Base-by-base conservation (phyloP, 306 rosid genomes). In the Rosa multiflora region DNA sequence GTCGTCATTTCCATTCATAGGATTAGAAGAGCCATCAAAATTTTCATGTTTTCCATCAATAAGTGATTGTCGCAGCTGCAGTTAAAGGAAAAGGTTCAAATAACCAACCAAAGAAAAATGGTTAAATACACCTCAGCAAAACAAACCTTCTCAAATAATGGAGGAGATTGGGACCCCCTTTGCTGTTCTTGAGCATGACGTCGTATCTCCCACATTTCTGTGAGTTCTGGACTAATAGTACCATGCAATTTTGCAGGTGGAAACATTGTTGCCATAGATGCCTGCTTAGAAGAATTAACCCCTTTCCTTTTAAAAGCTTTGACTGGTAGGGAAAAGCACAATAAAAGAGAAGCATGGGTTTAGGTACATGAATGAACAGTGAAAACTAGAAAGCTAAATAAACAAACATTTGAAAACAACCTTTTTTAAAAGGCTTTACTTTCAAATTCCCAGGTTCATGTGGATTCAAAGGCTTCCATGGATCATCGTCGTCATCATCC, bases 401-500 rank as follows among this genome's bases (percentile, higher is more conserved):
- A 58, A 67, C 35, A 74, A 64, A 55, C 68, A 67, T 17, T 71
- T 40, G 29, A 44, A 56, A 58, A 72, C 85, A 68, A 95, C 99
- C 98, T 93, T 93, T 95, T 79, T 91, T 85, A 72, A 90, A 95
- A 77, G 96, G 97, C 81, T 95, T 93, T 81, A 90, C 87, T 80
- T 80, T 91, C 86, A 90, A 90, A 79, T 87, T 90, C 76, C 98
- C 99, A 10, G 88, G 88, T 81, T 89, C 96, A 78, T 95, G 99
- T 76, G 99, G 99, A 91, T 93, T 91, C 86, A 95, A 85, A 79
- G 94, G 98, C 84, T 89, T 90, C 99, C 99, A 95, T 4, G 92
- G 97, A 88, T 95, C 94, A 29, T 85, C 82, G n/a, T 85, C 76
- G 46, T 88, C 91, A 15, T 76, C 86, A 76, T 91, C 94, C 42